Percentiles rank a stretch among this genome's conserved stretches.
These are phyloP conservation scores for Salix viminalis DNA, from an alignment of 345 rosid genomes.

Conservation along the genomic window DNA sequence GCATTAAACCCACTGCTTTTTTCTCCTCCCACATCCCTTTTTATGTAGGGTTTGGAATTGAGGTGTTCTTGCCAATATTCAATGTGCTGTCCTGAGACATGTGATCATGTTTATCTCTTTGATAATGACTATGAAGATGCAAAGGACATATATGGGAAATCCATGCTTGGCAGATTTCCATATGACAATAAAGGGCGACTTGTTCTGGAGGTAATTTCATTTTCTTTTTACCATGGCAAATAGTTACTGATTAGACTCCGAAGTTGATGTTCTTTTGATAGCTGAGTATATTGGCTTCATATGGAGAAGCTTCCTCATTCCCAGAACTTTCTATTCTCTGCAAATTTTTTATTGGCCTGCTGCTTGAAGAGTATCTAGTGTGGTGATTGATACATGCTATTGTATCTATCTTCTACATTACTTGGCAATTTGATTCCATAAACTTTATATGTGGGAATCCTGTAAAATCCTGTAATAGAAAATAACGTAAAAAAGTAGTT, in stretches of 20 bases:
- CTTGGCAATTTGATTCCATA: background rate
- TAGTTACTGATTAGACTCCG: background rate
- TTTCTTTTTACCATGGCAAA: background rate
- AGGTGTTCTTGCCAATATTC: constrained; percentile 64
- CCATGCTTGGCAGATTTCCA: constrained; percentile 73
- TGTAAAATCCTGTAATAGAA: background rate
- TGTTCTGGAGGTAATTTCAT: constrained; percentile 65
- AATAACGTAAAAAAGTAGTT: background rate
- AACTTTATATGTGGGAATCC: background rate
- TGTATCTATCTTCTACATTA: background rate
- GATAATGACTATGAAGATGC: constrained; percentile 88
- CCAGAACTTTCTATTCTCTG: background rate
- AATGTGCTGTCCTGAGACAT: constrained; percentile 59
- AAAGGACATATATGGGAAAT: constrained; percentile 71
- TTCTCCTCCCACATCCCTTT: constrained; percentile 1
- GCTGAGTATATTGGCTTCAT: background rate
- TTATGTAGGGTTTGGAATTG: constrained; percentile 60
- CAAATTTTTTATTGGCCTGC: background rate
- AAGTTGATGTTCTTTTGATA: background rate
- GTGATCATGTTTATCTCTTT: constrained; percentile 95
- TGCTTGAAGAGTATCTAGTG: background rate
- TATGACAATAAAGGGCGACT: constrained; percentile 75
- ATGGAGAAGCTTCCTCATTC: background rate
- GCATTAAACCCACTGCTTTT: background rate
- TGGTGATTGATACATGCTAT: background rate